These are phyloP conservation scores for Nemania abortiva DNA, from an alignment of 2,329 filamentous ascomycete species.

Conservation along the genomic window DNA sequence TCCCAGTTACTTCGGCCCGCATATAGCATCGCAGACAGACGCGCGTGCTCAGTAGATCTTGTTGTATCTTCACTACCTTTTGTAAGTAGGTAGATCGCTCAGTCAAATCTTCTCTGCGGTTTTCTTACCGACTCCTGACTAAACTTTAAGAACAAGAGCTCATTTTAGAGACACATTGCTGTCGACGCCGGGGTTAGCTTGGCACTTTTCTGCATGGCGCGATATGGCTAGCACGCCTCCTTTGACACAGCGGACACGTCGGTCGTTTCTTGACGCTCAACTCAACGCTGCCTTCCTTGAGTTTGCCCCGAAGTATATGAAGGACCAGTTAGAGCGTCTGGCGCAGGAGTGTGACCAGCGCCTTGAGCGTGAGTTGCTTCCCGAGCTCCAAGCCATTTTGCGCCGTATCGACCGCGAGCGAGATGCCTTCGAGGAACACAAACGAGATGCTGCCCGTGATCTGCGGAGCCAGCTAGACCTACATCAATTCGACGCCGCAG, in stretches of 20 bases:
- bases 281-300: conserved; percentile 46
- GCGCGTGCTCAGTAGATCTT: not conserved
- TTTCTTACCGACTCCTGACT: not conserved
- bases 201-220: conserved; percentile 30
- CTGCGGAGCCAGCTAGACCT: conserved; percentile 44
- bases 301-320: conserved; percentile 46
- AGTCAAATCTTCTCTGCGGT: not conserved
- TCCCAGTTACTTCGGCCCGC: not conserved
- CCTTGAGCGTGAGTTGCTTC: conserved; percentile 45
- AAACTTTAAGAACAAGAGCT: not conserved
- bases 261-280: conserved; percentile 32
- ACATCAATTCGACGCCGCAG: conserved; percentile 42
- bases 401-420: conserved; percentile 47
- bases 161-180: conserved; percentile 4
- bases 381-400: conserved; percentile 44
- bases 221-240: conserved; percentile 40
- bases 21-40: not conserved
- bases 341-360: conserved; percentile 45
- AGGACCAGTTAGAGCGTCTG: conserved; percentile 45
- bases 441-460: conserved; percentile 41
- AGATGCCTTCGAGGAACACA: conserved; percentile 44
- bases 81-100: not conserved
- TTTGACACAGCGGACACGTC: conserved; percentile 28
- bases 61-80: not conserved
- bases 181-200: not conserved